Base-by-base conservation (phyloP, 768 basidiomycete genomes). In the Pisolithus sp. region DNA sequence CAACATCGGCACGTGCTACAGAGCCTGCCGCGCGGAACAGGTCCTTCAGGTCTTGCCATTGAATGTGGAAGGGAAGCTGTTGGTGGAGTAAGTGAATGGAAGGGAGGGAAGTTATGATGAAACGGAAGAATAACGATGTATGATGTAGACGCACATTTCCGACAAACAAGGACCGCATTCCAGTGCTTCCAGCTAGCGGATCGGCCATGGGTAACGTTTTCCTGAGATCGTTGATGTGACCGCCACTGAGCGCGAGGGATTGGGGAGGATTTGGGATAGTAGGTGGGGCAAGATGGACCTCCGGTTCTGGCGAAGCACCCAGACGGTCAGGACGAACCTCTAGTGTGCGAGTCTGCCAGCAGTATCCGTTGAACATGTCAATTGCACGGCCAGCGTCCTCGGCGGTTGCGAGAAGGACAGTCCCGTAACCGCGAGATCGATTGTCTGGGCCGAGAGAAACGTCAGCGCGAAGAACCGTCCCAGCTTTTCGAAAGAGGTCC, bases 41-140 rank as follows among this genome's bases (percentile, higher is more conserved):
- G 68, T 97, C 94, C 69, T 98, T 97, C 41, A 99, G 77, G 64
- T 98, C 95, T 69, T 97, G 95, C 95, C 95, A 99, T 71, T 93
- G 92, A 59, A 86, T 87, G 60, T 93, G 92, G 69, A 93, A 93
- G 0, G 92, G 92, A 15, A 94, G 79, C 90, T 93, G 53, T n/a
- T 53, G 43, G 57, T 46, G 13, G 43, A 36, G 52, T 59, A 51
- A 62, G 59, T 46, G 54, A 48, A 38, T 49, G 36, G 38, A 1
- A 38, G 20, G 47, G 15, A 34, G 18, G 47, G 36, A 24, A 13
- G 20, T 15, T 50, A 44, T 54, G 36, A 44, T 34, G 17, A 37
- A 26, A 52, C 39, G 18, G 12, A 49, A 48, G 48, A 20, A 13
- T 40, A 55, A 52, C 3, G 24, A n/a, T 45, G 1, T 2, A 26